Base-by-base conservation (phyloP, 345 rosid genomes). In the Limnanthes douglasii region DNA sequence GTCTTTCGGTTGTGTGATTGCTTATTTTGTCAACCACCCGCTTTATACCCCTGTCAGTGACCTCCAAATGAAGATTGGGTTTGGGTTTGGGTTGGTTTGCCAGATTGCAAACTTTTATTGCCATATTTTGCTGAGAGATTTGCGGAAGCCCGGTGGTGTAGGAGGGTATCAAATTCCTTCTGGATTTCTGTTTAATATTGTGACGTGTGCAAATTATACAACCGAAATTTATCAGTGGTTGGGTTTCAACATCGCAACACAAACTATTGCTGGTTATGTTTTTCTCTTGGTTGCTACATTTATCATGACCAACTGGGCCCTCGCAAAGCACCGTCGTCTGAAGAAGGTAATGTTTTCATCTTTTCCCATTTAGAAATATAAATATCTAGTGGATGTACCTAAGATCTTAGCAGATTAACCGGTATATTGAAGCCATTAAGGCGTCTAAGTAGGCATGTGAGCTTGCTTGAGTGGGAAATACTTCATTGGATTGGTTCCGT, bases 271-370 rank as follows among this genome's bases (percentile, higher is more conserved):
- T 0, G 98, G 96, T 40, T 90, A 78, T 11, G 34, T 85, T 34
- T 90, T 90, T 62, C 75, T 78, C 10, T 60, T 64, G 48, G 95
- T 85, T 37, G 98, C 98, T 0, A 12, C 94, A 51, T 8, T 33
- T 14, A 90, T 85, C 64, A 90, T 90, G 98, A 77, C 88, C 37
- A 90, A 85, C 15, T 90, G 98, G 98, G 98, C 98, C 44, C 84
- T 90, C 23, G 74, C 88, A 28, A 90, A 90, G 75, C 98, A 90
- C 53, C 67, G 75, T 8, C 77, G 96, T 22, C 50, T 90, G 70
- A 84, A 57, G 64, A 80, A 90, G 96, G 98, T 84, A 69, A 46
- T 15, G 21, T 30, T 17, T 20, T 2, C 15, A 11, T 39, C 22
- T 14, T 32, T 43, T 12, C 19, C 34, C 14, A 2, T 10, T 3